Base-by-base conservation (phyloP, 164 flowering plant genomes). In the Magnolia officinalis region DNA sequence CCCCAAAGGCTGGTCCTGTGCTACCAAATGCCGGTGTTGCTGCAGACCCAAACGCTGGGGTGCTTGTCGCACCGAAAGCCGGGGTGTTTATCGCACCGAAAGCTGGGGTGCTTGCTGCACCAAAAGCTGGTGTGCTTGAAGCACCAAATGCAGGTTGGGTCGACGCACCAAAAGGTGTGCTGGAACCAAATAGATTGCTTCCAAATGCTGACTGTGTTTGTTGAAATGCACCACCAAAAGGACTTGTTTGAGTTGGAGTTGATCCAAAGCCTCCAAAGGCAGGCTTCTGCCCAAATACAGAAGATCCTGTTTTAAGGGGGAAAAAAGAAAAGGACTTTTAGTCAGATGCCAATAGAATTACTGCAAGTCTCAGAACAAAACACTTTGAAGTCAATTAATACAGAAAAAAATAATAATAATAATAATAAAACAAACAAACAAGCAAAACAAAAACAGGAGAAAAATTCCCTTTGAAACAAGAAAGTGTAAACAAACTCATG, bases 261-360 rank as follows among this genome's bases (percentile, higher is more conserved):
- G 98, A 86, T 59, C 97, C 97, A 88, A 94, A 94, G 9, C 89
- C 93, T 77, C 98, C 98, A 84, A 92, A 94, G 64, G 89, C 84
- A 77, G 98, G 92, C 82, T 91, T 91, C 84, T 89, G 94, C 66
- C 95, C 97, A 84, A 92, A 94, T 4, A 77, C 74, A 78, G 95
- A 90, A 37, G 95, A 85, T 45, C 94, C 98, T 92, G 45, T 37
- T 37, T 37, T 37, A 59, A 50, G 20, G 61, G 61, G 18, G 0
- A 26, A 59, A 29, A 26, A 73, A n/a, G n/a, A n/a, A 26, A 70
- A 63, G 50, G 29, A 16, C 71, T 69, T 14, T 16, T 61, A 55
- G 58, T 69, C 73, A 74, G 58, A 16, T 26, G 29, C 68, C 4
- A 51, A 29, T 14, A 9, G 50, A 19, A 45, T 8, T n/a, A 72